These are phyloP conservation scores for Pezizomycotina sp. DNA, from an alignment of 2,329 filamentous ascomycete genomes.

Conservation along the genomic window DNA sequence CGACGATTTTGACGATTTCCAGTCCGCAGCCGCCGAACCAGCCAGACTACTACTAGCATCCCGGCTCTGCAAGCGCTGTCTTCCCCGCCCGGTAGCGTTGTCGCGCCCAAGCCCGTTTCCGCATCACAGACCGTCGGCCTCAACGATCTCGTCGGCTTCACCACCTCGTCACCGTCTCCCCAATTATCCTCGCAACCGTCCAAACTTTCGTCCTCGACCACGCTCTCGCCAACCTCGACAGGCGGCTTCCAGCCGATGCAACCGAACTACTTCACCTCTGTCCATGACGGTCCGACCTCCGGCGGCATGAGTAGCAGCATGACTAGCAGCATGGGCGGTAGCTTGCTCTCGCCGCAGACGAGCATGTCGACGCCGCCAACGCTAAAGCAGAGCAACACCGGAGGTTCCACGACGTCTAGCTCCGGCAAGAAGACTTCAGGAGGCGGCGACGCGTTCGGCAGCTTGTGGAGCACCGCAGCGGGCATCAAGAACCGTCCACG, in stretches of 20 bases:
- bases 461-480: constrained; percentile 54
- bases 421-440: constrained; percentile 31
- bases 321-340: constrained; percentile 29
- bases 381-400: constrained; percentile 24
- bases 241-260: constrained; percentile 54
- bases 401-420: constrained; percentile 27
- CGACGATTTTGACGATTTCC: constrained; percentile 95
- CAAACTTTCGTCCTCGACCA: constrained; percentile 30
- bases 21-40: constrained; percentile 52
- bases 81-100: constrained; percentile 38
- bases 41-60: constrained; percentile 23
- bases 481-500: constrained; percentile 55
- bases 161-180: constrained; percentile 58
- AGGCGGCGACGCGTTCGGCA: constrained; percentile 74
- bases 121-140: constrained; percentile 65
- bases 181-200: constrained; percentile 36
- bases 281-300: constrained; percentile 34
- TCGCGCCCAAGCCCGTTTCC: constrained; percentile 70
- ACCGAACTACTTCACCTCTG: constrained; percentile 91
- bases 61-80: constrained; percentile 33
- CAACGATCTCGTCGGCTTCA: constrained; percentile 61
- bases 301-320: constrained; percentile 18
- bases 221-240: constrained; percentile 38
- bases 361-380: constrained; percentile 20
- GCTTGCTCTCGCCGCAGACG: constrained; percentile 25